Evolutionary conservation across 306 rosid species (phyloP).

Genomic region (Glycine tomentella): DNA sequence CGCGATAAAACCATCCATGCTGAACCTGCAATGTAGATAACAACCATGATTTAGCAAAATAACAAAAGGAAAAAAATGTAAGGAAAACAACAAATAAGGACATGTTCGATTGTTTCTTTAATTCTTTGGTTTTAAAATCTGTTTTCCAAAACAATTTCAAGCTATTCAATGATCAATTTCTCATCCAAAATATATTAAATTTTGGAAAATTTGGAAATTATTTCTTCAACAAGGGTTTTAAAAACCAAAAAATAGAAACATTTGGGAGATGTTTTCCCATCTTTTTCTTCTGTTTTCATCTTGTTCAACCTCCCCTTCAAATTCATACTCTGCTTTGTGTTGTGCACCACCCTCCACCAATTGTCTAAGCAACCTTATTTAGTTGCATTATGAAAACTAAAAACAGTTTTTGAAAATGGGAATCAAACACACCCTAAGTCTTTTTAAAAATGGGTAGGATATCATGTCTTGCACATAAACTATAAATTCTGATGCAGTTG

Average conservation of each 20-base stretch:
- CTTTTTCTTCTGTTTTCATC: not conserved
- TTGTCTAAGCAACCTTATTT: not conserved
- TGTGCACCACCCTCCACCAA: not conserved
- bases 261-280: not conserved
- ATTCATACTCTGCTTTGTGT: not conserved
- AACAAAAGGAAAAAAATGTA: not conserved
- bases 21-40: slow-evolving; percentile 64
- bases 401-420: not conserved
- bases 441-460: not conserved
- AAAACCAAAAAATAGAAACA: not conserved
- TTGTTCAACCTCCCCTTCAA: not conserved
- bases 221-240: too few relatives aligned
- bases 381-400: not conserved
- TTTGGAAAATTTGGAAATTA: too few relatives aligned
- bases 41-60: slow-evolving; percentile 14
- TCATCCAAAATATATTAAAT: not conserved
- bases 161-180: not conserved
- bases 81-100: not conserved
- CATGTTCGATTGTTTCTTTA: not conserved
- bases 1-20: slow-evolving; percentile 89
- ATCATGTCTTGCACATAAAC: too few relatives aligned
- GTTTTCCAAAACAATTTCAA: not conserved
- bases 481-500: not conserved
- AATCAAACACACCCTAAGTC: not conserved
- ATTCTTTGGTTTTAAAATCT: not conserved